Evolutionary conservation across 2,329 filamentous ascomycete species (phyloP).

Genomic region (Calonectria pseudoreteaudii): DNA sequence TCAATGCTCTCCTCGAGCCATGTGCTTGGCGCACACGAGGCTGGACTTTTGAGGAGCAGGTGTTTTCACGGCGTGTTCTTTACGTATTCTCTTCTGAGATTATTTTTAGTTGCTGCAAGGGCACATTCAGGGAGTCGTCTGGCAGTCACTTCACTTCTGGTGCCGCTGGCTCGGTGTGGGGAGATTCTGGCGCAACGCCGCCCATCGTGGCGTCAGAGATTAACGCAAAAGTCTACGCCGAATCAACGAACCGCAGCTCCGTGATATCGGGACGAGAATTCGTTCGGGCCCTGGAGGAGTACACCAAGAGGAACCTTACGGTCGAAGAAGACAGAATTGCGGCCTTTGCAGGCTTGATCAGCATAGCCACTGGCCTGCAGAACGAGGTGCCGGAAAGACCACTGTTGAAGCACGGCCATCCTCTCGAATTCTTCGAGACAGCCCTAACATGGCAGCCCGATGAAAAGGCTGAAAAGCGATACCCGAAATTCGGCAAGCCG

Average conservation of each 20-base stretch:
- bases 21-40: neutral
- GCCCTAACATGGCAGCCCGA: neutral
- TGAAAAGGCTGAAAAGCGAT: neutral
- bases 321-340: neutral
- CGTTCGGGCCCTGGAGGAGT: neutral
- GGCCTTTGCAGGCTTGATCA: neutral
- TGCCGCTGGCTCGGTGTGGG: neutral
- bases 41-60: neutral
- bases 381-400: neutral
- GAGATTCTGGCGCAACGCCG: neutral
- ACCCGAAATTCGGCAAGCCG: neutral
- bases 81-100: neutral
- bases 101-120: neutral
- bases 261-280: neutral
- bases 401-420: neutral
- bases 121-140: neutral
- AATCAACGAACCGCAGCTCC: neutral
- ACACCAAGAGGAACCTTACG: neutral
- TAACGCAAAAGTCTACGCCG: neutral
- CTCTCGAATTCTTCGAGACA: neutral
- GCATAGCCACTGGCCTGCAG: neutral
- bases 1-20: neutral
- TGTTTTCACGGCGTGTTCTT: neutral
- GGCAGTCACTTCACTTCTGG: neutral
- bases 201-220: neutral